These are phyloP conservation scores for Fonsecaea nubica DNA, from an alignment of 2,329 filamentous ascomycete genomes.

Conservation along the genomic window DNA sequence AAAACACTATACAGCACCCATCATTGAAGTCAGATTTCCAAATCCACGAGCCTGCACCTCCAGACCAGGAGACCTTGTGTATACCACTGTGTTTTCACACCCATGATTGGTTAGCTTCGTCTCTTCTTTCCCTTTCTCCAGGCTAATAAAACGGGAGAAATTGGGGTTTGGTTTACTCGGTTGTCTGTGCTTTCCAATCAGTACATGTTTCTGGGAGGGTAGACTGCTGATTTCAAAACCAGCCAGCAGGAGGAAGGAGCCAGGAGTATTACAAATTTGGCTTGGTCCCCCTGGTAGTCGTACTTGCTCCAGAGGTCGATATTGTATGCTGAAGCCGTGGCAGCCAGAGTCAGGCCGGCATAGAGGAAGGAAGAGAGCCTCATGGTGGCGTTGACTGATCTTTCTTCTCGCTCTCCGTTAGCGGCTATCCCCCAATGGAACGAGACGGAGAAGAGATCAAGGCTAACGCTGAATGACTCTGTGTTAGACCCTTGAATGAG, in stretches of 20 bases:
- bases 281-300: constrained; percentile 23
- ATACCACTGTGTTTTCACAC: constrained; percentile 9
- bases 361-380: constrained; percentile 9
- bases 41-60: constrained; percentile 24
- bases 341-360: background rate
- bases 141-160: background rate
- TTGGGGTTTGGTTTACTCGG: background rate
- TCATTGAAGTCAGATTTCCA: constrained; percentile 20
- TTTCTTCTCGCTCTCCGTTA: background rate
- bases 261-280: constrained; percentile 9
- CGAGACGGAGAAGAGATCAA: background rate
- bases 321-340: constrained; percentile 8
- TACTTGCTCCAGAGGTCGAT: constrained; percentile 23
- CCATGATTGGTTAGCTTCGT: background rate
- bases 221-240: background rate
- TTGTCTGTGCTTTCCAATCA: constrained; percentile 2
- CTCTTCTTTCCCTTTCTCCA: background rate
- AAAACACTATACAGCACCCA: constrained; percentile 30
- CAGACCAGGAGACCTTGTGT: constrained; percentile 21
- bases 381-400: constrained; percentile 32
- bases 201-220: background rate
- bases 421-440: background rate
- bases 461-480: background rate
- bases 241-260: background rate
- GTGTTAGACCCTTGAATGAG: background rate